Conservation (phyloP, 768 basidiomycete species). For the Russula vinacea region DNA sequence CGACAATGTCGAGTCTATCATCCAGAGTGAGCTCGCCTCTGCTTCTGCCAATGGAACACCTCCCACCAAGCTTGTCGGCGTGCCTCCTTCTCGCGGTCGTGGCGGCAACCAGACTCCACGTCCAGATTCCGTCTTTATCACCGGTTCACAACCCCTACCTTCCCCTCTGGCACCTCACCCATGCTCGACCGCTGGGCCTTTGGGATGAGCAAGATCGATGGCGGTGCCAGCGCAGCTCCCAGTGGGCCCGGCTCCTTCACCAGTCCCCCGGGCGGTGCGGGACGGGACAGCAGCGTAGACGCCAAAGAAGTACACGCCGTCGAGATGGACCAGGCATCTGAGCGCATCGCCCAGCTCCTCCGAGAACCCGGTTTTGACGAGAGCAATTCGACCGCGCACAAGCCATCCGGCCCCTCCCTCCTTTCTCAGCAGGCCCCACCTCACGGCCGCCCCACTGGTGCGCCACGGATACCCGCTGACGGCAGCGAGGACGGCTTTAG, state of each 20-base stretch:
- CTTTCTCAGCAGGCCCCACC: constrained; percentile 66
- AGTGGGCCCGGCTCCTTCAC: constrained; percentile 39
- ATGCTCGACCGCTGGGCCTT: constrained; percentile 83
- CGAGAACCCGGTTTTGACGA: constrained; percentile 43
- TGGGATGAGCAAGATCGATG: constrained; percentile 87
- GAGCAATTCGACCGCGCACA: constrained; percentile 38
- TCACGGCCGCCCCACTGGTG: constrained; percentile 17
- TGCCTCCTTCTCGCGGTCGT: constrained; percentile 87
- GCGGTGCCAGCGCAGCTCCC: constrained; percentile 36
- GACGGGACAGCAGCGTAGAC: constrained; percentile 21
- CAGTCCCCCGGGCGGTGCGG: constrained; percentile 30
- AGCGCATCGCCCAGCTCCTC: constrained; percentile 50
- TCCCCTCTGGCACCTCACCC: constrained; percentile 67
- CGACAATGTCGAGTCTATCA: constrained; percentile 93
- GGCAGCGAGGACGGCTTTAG: constrained; percentile 33
- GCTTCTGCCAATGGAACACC: constrained; percentile 46
- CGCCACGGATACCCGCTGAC: constrained; percentile 31
- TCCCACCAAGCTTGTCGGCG: constrained; percentile 77
- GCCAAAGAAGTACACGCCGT: constrained; percentile 33
- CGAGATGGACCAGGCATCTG: constrained; percentile 46
- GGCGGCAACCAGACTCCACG: constrained; percentile 97
- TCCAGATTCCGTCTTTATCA: constrained; percentile 78
- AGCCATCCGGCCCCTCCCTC: constrained; percentile 60
- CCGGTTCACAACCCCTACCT: constrained; percentile 89
- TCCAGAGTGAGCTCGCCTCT: constrained; percentile 71